A percentile compares a stretch with the other conserved stretches of the same genome.
Evolutionary conservation across 2,329 filamentous ascomycete species (phyloP).

Genomic region (Xylaria sp.): DNA sequence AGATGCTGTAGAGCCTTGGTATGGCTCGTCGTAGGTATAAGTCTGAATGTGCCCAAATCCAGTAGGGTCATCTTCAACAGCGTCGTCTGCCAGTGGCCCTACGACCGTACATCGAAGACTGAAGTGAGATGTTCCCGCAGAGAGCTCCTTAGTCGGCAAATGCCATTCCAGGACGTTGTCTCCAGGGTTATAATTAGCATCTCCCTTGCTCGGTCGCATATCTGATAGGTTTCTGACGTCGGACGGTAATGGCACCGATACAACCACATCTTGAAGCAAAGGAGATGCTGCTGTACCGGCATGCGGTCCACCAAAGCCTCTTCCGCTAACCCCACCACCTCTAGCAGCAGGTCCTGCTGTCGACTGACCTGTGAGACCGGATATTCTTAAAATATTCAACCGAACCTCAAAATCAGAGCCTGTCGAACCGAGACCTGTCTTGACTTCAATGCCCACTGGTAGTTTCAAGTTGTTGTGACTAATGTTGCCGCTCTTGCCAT

Average conservation of each 20-base stretch:
- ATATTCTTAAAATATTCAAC: conserved; percentile 63
- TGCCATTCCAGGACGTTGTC: conserved; percentile 76
- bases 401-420: conserved; percentile 88
- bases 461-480: conserved; percentile 65
- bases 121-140: conserved; percentile 60
- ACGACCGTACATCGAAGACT: conserved; percentile 75
- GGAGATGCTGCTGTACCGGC: conserved; percentile 54
- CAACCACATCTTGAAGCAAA: conserved; percentile 67
- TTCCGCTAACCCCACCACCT: conserved; percentile 36
- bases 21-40: conserved; percentile 52
- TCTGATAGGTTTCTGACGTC: conserved; percentile 79
- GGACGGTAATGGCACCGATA: conserved; percentile 72
- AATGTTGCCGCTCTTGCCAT: conserved; percentile 49
- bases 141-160: conserved; percentile 70
- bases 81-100: conserved; percentile 52
- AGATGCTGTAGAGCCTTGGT: conserved; percentile 42
- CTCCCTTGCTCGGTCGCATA: conserved; percentile 72
- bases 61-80: conserved; percentile 42
- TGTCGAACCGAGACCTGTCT: conserved; percentile 66
- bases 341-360: conserved; percentile 38
- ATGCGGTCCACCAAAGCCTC: conserved; percentile 43
- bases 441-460: conserved; percentile 76
- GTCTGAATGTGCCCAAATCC: conserved; percentile 49
- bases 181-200: conserved; percentile 72
- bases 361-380: conserved; percentile 39